These are phyloP conservation scores for Hibiscus syriacus DNA, from an alignment of 345 rosid genomes.

Conservation along the genomic window DNA sequence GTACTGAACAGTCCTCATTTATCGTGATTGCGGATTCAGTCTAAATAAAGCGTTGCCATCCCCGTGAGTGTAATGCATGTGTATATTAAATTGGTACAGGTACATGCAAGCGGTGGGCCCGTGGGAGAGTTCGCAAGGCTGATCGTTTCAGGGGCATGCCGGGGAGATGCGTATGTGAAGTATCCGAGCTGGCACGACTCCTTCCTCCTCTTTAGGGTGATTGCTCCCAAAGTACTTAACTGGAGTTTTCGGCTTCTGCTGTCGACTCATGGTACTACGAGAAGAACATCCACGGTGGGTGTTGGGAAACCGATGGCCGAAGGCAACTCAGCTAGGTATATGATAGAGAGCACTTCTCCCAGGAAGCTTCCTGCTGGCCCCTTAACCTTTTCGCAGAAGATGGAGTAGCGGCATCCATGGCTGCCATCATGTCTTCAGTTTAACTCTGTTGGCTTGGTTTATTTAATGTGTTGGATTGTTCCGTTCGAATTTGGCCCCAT, in stretches of 20 bases:
- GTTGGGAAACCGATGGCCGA: conserved; percentile 17
- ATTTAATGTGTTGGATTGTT: too few relatives aligned
- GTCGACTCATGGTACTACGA: conserved; percentile 34
- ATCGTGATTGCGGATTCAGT: too few relatives aligned
- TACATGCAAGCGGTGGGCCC: conserved; percentile 41
- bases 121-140: conserved; percentile 63
- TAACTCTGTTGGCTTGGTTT: too few relatives aligned
- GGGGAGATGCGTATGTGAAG: conserved; percentile 38
- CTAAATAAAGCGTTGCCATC: too few relatives aligned
- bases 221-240: conserved; percentile 20
- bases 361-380: conserved; percentile 24
- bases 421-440: too few relatives aligned
- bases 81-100: too few relatives aligned
- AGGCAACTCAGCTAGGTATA: conserved; percentile 8
- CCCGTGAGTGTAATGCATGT: too few relatives aligned
- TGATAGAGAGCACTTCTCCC: conserved; percentile 38
- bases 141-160: conserved; percentile 76
- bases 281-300: conserved; percentile 46
- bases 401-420: background rate
- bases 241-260: conserved; percentile 63
- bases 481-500: too few relatives aligned
- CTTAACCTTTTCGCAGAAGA: conserved; percentile 10
- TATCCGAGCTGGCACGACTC: too few relatives aligned
- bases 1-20: too few relatives aligned
- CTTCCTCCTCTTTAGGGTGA: background rate